These are phyloP conservation scores for Pythium phragmitis DNA, from an alignment of 352 stramenopile genomes.

Conservation along the genomic window DNA sequence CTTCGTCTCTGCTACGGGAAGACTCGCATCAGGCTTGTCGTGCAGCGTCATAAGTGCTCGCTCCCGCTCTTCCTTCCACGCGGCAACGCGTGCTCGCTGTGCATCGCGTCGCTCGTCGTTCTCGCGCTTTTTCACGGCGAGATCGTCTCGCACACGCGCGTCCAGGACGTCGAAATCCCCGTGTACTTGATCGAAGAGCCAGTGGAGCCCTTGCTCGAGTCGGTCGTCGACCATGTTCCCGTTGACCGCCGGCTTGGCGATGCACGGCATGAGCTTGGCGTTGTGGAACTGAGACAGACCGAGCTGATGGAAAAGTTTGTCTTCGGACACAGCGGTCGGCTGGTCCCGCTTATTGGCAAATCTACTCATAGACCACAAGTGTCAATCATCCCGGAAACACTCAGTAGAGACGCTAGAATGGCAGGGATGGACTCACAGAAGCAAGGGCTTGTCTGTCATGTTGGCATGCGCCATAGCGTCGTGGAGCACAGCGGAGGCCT, in stretches of 20 bases:
- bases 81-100: slow-evolving; percentile 58
- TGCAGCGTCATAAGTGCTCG: slow-evolving; percentile 54
- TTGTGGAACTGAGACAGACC: slow-evolving; percentile 38
- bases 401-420: neutral
- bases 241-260: slow-evolving; percentile 62
- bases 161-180: slow-evolving; percentile 45
- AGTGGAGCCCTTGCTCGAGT: slow-evolving; percentile 62
- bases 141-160: slow-evolving; percentile 47
- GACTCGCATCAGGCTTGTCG: slow-evolving; percentile 33
- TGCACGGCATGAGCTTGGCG: slow-evolving; percentile 47
- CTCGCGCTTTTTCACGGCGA: slow-evolving; percentile 53
- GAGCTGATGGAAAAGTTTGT: slow-evolving; percentile 38
- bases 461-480: slow-evolving; percentile 52
- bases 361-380: slow-evolving; percentile 24
- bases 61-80: slow-evolving; percentile 78
- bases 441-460: slow-evolving; percentile 62
- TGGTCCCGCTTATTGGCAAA: slow-evolving; percentile 82
- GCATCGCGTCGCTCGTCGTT: slow-evolving; percentile 56
- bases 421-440: slow-evolving; percentile 43
- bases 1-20: slow-evolving; percentile 2
- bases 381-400: neutral
- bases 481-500: slow-evolving; percentile 49
- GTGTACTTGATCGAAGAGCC: slow-evolving; percentile 71
- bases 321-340: slow-evolving; percentile 34
- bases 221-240: slow-evolving; percentile 54